These are phyloP conservation scores for Candida ovalis DNA, from an alignment of 805 yeast genomes.

Conservation along the genomic window DNA sequence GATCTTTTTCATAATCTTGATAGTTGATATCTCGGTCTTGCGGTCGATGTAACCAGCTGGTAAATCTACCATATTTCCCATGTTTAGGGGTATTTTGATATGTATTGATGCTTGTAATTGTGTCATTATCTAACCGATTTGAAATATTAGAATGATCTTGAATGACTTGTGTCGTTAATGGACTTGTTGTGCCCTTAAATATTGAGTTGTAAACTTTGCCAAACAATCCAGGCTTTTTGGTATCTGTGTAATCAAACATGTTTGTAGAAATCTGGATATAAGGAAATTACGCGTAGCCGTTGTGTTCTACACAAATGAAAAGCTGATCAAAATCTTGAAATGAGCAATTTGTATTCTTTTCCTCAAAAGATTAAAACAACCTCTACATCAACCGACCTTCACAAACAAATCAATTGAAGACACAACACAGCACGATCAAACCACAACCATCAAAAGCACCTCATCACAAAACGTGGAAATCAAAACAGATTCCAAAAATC, in stretches of 20 bases:
- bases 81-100: not conserved
- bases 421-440: no score
- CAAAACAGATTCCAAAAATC: no score
- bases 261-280: not conserved
- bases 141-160: not conserved
- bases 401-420: no score
- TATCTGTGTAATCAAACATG: slow-evolving; percentile 8
- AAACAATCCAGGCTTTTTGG: slow-evolving; percentile 11
- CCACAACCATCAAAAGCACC: no score
- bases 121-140: not conserved
- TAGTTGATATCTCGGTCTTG: slow-evolving; percentile 27
- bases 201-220: slow-evolving; percentile 19
- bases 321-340: no score
- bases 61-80: slow-evolving; percentile 3
- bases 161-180: slow-evolving; percentile 13
- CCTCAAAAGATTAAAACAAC: no score
- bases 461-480: no score
- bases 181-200: slow-evolving; percentile 16
- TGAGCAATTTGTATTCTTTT: no score
- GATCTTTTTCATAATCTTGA: slow-evolving; percentile 30
- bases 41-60: slow-evolving; percentile 28
- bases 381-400: no score
- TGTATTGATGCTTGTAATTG: not conserved
- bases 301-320: no score
- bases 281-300: no score